Evolutionary conservation across 2,329 filamentous ascomycete species (phyloP).

Genomic region (Passalora sequoiae): DNA sequence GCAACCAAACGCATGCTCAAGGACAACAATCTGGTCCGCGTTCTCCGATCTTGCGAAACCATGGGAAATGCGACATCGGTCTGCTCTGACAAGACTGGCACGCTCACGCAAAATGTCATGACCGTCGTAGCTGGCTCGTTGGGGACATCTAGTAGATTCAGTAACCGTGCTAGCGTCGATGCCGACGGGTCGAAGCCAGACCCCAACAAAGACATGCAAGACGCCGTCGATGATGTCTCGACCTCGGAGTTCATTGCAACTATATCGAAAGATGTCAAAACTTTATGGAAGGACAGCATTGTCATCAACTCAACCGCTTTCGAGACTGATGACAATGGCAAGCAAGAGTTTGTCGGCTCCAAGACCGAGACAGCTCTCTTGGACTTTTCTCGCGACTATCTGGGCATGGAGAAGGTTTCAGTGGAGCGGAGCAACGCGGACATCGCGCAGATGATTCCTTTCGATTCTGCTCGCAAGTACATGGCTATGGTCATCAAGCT

Average conservation of each 20-base stretch:
- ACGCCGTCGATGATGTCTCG: conserved; percentile 45
- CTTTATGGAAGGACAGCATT: conserved; percentile 58
- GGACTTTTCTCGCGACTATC: conserved; percentile 60
- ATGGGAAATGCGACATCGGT: conserved; percentile 71
- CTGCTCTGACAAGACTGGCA: conserved; percentile 76
- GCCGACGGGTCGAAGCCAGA: conserved; percentile 21
- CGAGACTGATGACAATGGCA: conserved; percentile 58
- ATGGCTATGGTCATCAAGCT: conserved; percentile 61
- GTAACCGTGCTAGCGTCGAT: conserved; percentile 35
- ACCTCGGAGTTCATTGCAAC: conserved; percentile 51
- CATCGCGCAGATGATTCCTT: conserved; percentile 53
- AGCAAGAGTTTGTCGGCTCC: conserved; percentile 61
- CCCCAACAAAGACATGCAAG: conserved; percentile 29
- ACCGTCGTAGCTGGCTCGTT: conserved; percentile 68
- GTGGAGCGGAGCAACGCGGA: conserved; percentile 59
- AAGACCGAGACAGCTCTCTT: conserved; percentile 74
- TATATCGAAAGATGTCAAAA: conserved; percentile 50
- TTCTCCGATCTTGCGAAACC: conserved; percentile 63
- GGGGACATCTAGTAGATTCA: conserved; percentile 55
- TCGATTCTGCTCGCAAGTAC: conserved; percentile 64
- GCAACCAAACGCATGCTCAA: conserved; percentile 64
- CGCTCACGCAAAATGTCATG: conserved; percentile 70
- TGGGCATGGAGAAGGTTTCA: conserved; percentile 58
- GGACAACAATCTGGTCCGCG: conserved; percentile 65
- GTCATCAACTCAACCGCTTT: conserved; percentile 66